Conservation (phyloP, 208 protist genomes). For the Leishmania tarentolae region DNA sequence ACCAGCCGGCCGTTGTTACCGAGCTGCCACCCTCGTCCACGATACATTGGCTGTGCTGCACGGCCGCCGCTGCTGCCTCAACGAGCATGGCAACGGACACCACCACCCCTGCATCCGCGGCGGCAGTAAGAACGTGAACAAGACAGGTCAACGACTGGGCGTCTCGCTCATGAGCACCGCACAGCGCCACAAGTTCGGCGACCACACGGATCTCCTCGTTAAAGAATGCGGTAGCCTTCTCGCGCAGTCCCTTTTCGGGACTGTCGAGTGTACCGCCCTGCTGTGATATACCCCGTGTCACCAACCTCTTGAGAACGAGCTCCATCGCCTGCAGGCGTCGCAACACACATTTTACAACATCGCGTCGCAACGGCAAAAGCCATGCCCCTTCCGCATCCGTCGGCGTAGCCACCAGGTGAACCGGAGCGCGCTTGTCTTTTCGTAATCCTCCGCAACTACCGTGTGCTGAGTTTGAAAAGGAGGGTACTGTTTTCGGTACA, state of each 20-base stretch:
- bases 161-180: slow-evolving; percentile 10
- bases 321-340: neutral
- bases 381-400: slow-evolving; percentile 18
- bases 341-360: slow-evolving; percentile 9
- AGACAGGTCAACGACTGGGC: slow-evolving; percentile 16
- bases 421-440: slow-evolving; percentile 6
- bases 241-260: neutral
- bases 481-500: neutral
- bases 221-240: slow-evolving; percentile 7
- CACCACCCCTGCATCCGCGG: slow-evolving; percentile 7
- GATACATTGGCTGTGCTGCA: neutral
- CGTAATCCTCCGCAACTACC: neutral
- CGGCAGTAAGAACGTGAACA: slow-evolving; percentile 5
- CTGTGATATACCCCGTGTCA: neutral
- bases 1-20: slow-evolving; percentile 7
- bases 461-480: neutral
- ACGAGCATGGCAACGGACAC: slow-evolving; percentile 8
- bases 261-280: neutral
- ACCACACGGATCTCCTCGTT: slow-evolving; percentile 15
- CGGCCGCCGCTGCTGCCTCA: neutral
- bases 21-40: neutral
- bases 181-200: slow-evolving; percentile 15
- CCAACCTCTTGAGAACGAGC: neutral
- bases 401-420: slow-evolving; percentile 8
- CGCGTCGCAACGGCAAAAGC: slow-evolving; percentile 20